phyloP scores from a whole-genome alignment of 306 rosid genomes.

The Rubus idaeus region DNA sequence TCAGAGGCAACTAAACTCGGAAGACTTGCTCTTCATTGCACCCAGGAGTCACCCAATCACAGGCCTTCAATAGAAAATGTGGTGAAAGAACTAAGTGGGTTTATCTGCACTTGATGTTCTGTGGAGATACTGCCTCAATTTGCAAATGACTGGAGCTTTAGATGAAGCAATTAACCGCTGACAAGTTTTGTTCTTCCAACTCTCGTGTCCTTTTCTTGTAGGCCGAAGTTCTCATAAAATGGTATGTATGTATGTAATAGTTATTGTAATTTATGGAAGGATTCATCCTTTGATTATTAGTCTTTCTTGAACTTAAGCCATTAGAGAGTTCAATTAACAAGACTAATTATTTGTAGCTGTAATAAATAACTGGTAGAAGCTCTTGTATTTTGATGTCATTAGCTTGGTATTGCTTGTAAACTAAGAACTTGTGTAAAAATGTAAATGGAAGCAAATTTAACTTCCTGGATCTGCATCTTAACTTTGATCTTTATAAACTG shows the following conservation, averaged over 20 bases:
- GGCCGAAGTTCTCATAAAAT: not conserved
- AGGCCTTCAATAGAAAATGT: constrained; percentile 70
- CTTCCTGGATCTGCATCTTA: not conserved
- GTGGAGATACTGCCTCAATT: constrained; percentile 15
- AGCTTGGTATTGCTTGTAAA: constrained; percentile 1
- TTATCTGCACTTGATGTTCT: constrained; percentile 21
- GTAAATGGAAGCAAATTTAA: not conserved
- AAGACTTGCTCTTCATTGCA: constrained; percentile 64
- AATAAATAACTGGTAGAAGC: not conserved
- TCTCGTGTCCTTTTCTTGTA: constrained; percentile 8
- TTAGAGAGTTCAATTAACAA: constrained; percentile 3
- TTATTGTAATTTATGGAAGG: not conserved
- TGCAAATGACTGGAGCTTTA: constrained; percentile 7
- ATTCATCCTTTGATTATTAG: not conserved
- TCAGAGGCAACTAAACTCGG: constrained; percentile 61
- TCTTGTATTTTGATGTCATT: not conserved
- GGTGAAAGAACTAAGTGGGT: constrained; percentile 40
- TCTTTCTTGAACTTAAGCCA: constrained; percentile 5
- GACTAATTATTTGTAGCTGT: not conserved
- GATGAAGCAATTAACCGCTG: constrained; percentile 19
- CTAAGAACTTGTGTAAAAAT: not conserved
- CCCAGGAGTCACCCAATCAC: constrained; percentile 52
- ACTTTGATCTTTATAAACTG: not conserved
- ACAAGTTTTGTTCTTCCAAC: constrained; percentile 21
- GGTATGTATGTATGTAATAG: not conserved